Evolutionary conservation across 2,329 filamentous ascomycete species (phyloP), one percentile per base, ranked within the genome.

Genomic region (Exophiala sideris): DNA sequence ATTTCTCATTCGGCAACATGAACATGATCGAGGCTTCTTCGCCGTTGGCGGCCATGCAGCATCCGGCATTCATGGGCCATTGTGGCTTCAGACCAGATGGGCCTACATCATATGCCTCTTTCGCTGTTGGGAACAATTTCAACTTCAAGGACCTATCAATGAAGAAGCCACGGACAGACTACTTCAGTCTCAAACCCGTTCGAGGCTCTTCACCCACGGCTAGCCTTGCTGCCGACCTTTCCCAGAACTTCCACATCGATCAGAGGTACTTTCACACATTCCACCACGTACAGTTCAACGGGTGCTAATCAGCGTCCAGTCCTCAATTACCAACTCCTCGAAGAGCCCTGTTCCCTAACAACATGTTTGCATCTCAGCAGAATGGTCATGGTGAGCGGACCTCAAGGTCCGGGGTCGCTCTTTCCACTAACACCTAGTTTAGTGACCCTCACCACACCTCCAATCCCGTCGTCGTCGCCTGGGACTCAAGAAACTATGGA

Each of bases 211-310:
- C 94, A 52, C 94, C 94, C 5, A 91, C 91, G 34, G 85, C 90
- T 48, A 95, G 89, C 67, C 77, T 99, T 64, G 92, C 91, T 39
- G 91, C 91, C 58, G 94, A 99, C 73, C 80, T 97, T 65, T 96
- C 91, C 54, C 91, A 96, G 70, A 99, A 97, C 77, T 95, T 97
- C 70, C 88, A 92, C 69, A 88, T 97, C 70, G 91, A 96, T 73
- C 90, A 87, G 68, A 96, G 91, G 92, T 96, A 78, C 64, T 58
- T 59, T 59, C 50, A 62, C 20, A 16, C 34, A 46, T 35, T 53
- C 56, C 18, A 11, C 7, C n/a, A 5, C 11, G 11, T 8, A 36
- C 66, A 65, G 68, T 63, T 35, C 9, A 41, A 21, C 63, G 64
- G 64, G 60, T 58, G 59, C 53, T 64, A 52, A 60, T 36, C 6